These are phyloP conservation scores for Phytophthora uliginosa DNA, from an alignment of 352 stramenopile species.

Conservation along the genomic window DNA sequence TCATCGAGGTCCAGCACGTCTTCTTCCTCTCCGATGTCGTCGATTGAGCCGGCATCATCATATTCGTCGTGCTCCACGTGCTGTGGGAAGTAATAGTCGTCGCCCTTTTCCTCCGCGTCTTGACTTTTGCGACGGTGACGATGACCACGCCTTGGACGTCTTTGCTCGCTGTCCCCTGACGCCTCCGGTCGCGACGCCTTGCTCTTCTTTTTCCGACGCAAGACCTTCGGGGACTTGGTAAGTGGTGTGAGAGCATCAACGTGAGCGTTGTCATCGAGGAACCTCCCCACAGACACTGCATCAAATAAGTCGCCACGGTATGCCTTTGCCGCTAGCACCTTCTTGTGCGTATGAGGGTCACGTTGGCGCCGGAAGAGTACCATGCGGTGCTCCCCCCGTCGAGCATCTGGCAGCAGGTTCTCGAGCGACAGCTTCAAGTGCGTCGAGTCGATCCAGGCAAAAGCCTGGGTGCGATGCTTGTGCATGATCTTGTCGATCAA, in stretches of 20 bases:
- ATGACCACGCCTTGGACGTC: conserved; percentile 8
- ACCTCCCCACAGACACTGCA: conserved; percentile 58
- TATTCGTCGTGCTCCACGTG: conserved; percentile 31
- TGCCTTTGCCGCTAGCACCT: conserved; percentile 59
- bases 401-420: conserved; percentile 56
- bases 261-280: conserved; percentile 56
- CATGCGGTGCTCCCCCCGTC: conserved; percentile 60
- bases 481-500: conserved; percentile 77
- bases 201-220: conserved; percentile 43
- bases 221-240: conserved; percentile 60
- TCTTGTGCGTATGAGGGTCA: conserved; percentile 44
- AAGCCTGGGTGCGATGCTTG: conserved; percentile 67
- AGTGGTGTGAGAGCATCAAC: conserved; percentile 56
- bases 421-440: conserved; percentile 80
- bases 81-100: conserved; percentile 62
- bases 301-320: conserved; percentile 74
- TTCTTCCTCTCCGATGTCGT: conserved; percentile 54
- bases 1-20: conserved; percentile 74
- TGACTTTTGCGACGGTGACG: conserved; percentile 21
- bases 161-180: conserved; percentile 9
- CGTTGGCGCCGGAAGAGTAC: conserved; percentile 75
- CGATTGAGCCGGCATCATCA: conserved; percentile 41
- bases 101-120: conserved; percentile 44
- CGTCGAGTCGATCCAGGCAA: conserved; percentile 78
- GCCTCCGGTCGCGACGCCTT: conserved; percentile 20